These are phyloP conservation scores for Dipodascus albidus DNA, from an alignment of 805 yeast genomes.

Conservation along the genomic window DNA sequence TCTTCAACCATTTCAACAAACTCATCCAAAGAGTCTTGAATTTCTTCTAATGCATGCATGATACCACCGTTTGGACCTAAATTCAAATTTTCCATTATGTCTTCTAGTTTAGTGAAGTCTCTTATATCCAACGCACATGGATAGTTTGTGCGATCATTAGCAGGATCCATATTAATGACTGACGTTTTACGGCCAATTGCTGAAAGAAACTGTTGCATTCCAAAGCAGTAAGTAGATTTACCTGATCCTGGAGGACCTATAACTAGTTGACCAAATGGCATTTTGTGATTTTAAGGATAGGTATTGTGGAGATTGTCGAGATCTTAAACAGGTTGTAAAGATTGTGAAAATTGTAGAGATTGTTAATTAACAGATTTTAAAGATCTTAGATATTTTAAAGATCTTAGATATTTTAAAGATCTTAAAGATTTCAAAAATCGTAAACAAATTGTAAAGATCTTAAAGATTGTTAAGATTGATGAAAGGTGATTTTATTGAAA, in stretches of 20 bases:
- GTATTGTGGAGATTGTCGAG: neutral
- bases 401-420: too few relatives aligned
- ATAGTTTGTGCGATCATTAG: constrained; percentile 62
- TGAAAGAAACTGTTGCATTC: constrained; percentile 80
- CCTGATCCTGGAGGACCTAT: constrained; percentile 99
- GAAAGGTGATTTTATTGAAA: too few relatives aligned
- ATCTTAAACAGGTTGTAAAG: neutral
- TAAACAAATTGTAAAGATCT: too few relatives aligned
- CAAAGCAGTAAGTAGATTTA: constrained; percentile 88
- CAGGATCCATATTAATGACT: constrained; percentile 88
- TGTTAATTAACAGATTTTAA: too few relatives aligned
- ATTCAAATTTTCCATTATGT: constrained; percentile 57
- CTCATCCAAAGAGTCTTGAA: constrained; percentile 44
- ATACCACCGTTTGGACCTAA: constrained; percentile 89
- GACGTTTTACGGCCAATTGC: constrained; percentile 87
- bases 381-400: too few relatives aligned
- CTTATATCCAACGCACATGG: constrained; percentile 70
- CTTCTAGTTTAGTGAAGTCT: constrained; percentile 64
- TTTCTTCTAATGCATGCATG: constrained; percentile 70
- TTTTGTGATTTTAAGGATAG: constrained; percentile 1
- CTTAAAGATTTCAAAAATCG: too few relatives aligned
- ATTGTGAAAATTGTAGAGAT: too few relatives aligned
- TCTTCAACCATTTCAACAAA: constrained; percentile 46
- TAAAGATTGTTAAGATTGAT: too few relatives aligned
- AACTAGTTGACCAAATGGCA: constrained; percentile 67